Evolutionary conservation across 2,329 filamentous ascomycete genomes (phyloP), one percentile per base, ranked within the genome.

Genomic region (Fusarium sterilihyphosum): DNA sequence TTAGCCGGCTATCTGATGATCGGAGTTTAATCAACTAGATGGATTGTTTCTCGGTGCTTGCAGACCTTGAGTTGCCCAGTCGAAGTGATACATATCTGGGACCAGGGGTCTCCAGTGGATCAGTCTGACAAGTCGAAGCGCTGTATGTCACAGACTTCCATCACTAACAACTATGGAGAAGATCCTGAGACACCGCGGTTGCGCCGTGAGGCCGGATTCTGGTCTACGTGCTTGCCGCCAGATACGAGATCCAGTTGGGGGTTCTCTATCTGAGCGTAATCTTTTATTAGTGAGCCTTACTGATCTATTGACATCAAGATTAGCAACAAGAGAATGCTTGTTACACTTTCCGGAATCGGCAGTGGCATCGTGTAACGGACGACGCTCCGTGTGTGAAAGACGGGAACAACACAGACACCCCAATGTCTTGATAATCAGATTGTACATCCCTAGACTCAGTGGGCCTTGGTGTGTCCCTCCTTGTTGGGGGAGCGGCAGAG

Each of bases 361-460:
- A 59, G 40, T 57, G 52, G 43, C 47, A 53, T 69, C 41, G 41
- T 41, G 58, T 49, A 70, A 70, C 74, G 73, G 73, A 68, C 65
- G 44, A 70, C 70, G 68, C 67, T 71, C 73, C 73, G 74, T 65
- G 50, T 53, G 57, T 59, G 52, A 56, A 59, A 65, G 31, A 73
- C 74, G 77, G 77, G 65, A 75, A 78, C 74, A 74, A 77, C 47
- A 66, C 77, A 67, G 74, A 75, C 49, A 56, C 58, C 38, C 61
- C 52, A 73, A 56, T 31, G 67, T 69, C 69, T 75, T 74, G 71
- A 72, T 70, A 68, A 74, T 71, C 67, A 54, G 67, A 50, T 61
- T 38, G 47, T 26, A 40, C 33, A 35, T 35, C 33, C 50, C 26
- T 65, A 53, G 61, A 43, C 61, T 20, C 47, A 43, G 77, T 78